These are phyloP conservation scores for Suillus cothurnatus DNA, from an alignment of 768 basidiomycete genomes.

Conservation along the genomic window DNA sequence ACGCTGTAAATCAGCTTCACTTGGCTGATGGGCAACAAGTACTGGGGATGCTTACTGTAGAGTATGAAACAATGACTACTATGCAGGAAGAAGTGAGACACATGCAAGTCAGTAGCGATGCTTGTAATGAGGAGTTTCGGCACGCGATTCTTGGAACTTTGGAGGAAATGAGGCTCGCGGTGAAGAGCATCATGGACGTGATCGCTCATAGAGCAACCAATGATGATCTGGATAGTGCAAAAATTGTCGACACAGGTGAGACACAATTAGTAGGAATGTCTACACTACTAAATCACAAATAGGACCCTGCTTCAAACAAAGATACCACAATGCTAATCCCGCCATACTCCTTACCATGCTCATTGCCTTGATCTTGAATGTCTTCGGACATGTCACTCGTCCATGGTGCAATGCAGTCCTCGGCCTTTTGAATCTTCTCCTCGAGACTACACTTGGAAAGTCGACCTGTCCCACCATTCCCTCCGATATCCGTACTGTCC, in stretches of 20 bases:
- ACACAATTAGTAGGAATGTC: background rate
- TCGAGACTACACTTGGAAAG: background rate
- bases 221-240: background rate
- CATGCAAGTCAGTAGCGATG: background rate
- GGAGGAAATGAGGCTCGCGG: background rate
- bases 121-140: background rate
- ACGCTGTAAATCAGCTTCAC: background rate
- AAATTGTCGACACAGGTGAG: constrained; percentile 8
- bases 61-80: background rate
- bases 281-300: background rate
- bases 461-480: constrained; percentile 10
- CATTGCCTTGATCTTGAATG: no score
- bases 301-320: background rate
- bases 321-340: constrained; percentile 10
- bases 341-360: constrained; percentile 9
- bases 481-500: constrained; percentile 20
- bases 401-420: constrained; percentile 12
- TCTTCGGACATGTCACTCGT: constrained; percentile 11
- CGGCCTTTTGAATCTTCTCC: constrained; percentile 8
- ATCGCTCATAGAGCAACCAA: constrained; percentile 3
- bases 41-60: background rate
- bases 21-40: background rate
- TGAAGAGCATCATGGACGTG: constrained; percentile 1
- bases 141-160: background rate
- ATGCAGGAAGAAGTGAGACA: background rate